Conservation (phyloP, 345 rosid species). For the Hypericum perforatum region DNA sequence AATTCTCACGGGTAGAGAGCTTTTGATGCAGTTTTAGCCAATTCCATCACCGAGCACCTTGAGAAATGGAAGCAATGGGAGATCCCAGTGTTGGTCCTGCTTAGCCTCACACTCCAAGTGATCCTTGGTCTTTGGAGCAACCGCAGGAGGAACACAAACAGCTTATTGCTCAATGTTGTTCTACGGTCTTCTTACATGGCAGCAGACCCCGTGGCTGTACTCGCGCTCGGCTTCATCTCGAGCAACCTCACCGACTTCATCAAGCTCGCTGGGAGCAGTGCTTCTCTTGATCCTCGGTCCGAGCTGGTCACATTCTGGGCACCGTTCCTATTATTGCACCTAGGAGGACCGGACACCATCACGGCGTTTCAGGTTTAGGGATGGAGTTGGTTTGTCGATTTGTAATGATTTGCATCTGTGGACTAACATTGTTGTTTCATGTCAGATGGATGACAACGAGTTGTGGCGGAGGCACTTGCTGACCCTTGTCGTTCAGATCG, state of each 20-base stretch:
- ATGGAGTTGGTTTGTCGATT: no score
- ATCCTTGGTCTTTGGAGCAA: slow-evolving; percentile 8
- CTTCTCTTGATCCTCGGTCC: neutral
- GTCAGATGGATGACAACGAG: slow-evolving; percentile 32
- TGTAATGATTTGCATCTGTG: no score
- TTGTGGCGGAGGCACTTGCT: slow-evolving; percentile 21
- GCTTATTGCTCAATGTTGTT: neutral
- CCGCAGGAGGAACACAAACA: slow-evolving; percentile 7
- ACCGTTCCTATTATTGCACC: slow-evolving; percentile 25
- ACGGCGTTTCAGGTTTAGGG: slow-evolving; percentile 19
- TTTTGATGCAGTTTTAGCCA: no score
- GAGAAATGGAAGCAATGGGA: slow-evolving; percentile 22
- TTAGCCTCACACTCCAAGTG: slow-evolving; percentile 18
- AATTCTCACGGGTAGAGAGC: no score
- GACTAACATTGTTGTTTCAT: no score
- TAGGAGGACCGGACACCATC: slow-evolving; percentile 22
- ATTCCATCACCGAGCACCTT: neutral
- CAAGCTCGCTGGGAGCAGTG: neutral
- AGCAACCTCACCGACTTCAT: neutral
- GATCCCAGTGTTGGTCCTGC: slow-evolving; percentile 10
- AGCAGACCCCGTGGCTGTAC: slow-evolving; percentile 20
- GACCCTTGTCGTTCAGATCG: slow-evolving; percentile 10
- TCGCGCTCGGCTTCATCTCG: slow-evolving; percentile 21
- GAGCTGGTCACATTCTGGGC: slow-evolving; percentile 21
- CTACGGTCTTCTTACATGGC: slow-evolving; percentile 20